Evolutionary conservation across 2,329 filamentous ascomycete genomes (phyloP).

Genomic region (Sporothrix dimorphospora): DNA sequence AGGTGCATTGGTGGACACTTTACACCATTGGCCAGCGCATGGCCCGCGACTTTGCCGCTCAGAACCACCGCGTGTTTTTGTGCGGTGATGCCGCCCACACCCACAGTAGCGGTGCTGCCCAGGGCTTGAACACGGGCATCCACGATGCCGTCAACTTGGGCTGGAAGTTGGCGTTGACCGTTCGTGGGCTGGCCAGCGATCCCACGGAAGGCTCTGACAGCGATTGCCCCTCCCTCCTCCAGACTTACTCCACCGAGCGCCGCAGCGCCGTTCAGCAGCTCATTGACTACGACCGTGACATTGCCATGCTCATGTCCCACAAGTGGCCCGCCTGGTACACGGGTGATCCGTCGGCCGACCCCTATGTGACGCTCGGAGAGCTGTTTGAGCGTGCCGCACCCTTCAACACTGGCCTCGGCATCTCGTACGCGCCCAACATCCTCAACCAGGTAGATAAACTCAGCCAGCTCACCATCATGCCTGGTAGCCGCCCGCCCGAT

Average conservation of each 20-base stretch:
- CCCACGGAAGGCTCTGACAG: too few species aligned
- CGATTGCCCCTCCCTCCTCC: too few species aligned
- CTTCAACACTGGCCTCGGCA: constrained; percentile 65
- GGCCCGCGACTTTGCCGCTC: constrained; percentile 60
- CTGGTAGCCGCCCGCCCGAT: constrained; percentile 53
- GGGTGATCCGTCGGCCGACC: constrained; percentile 46
- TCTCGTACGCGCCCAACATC: constrained; percentile 49
- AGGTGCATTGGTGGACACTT: constrained; percentile 60
- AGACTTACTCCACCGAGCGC: constrained; percentile 48
- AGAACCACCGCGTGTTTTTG: constrained; percentile 53
- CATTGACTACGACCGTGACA: constrained; percentile 45
- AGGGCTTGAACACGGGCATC: constrained; percentile 61
- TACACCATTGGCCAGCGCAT: constrained; percentile 58
- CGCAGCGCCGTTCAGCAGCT: constrained; percentile 44
- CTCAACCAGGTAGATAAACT: constrained; percentile 25
- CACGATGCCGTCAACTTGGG: constrained; percentile 59
- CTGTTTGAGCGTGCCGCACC: constrained; percentile 62
- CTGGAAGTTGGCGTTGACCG: constrained; percentile 48
- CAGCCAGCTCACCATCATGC: constrained; percentile 34
- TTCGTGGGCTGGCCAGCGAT: constrained; percentile 30
- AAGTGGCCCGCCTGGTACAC: constrained; percentile 45
- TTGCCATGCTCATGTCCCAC: constrained; percentile 44
- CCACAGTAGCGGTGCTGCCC: constrained; percentile 64
- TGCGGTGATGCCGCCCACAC: constrained; percentile 57
- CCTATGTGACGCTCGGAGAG: constrained; percentile 53